Evolutionary conservation across 2,329 filamentous ascomycete genomes (phyloP).

Genomic region (Zalaria obscura): DNA sequence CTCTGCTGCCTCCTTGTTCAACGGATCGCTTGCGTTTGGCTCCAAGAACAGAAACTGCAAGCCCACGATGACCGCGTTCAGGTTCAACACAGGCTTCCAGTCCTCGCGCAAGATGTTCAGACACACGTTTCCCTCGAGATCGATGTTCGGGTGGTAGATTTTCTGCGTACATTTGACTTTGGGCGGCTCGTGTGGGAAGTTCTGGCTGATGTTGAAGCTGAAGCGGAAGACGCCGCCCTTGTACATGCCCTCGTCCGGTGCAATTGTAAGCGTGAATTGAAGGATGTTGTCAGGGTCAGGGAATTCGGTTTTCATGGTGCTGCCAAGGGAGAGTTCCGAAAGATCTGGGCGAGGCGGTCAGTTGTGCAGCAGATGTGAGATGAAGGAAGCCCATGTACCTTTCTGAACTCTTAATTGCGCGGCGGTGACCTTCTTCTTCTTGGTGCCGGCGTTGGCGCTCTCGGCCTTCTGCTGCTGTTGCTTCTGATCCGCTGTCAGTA

Average conservation of each 20-base stretch:
- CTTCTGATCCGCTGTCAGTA: constrained; percentile 19
- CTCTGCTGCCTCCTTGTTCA: constrained; percentile 96
- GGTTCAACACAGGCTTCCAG: constrained; percentile 95
- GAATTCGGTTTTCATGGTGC: constrained; percentile 70
- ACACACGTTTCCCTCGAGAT: constrained; percentile 94
- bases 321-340: constrained; percentile 63
- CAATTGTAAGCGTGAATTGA: constrained; percentile 68
- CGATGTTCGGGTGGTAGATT: constrained; percentile 99
- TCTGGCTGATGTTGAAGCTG: constrained; percentile 81
- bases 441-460: constrained; percentile 61
- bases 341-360: constrained; percentile 44
- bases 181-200: constrained; percentile 92
- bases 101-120: constrained; percentile 94
- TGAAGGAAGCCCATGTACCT: constrained; percentile 42
- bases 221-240: constrained; percentile 79
- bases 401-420: constrained; percentile 93
- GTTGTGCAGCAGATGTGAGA: background rate
- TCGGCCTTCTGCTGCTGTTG: constrained; percentile 94
- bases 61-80: constrained; percentile 93
- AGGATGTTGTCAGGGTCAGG: constrained; percentile 75
- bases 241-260: constrained; percentile 81
- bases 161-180: constrained; percentile 96
- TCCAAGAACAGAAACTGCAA: constrained; percentile 94
- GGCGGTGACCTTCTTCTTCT: constrained; percentile 98
- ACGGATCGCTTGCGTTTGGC: constrained; percentile 89